Evolutionary conservation across 2,329 filamentous ascomycete species (phyloP), one percentile per base, ranked within the genome.

Genomic region (Xylaria sp.): DNA sequence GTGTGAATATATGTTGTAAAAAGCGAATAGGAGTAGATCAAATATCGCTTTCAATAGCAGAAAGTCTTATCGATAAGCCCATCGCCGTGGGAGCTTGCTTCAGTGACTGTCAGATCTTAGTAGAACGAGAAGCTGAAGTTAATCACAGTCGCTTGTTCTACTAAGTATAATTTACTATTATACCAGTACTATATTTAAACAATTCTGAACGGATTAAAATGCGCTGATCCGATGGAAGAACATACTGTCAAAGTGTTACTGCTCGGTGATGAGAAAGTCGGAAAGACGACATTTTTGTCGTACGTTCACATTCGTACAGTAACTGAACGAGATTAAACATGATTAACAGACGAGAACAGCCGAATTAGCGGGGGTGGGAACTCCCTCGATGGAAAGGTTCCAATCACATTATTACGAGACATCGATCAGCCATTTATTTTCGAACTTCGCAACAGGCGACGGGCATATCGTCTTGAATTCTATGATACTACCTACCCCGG

Each of bases 211-310:
- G 13, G 9, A 64, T 3, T 9, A 37, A 5, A 32, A 54, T 68
- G 53, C 32, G 0, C 29, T 61, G 9, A 61, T 50, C 23, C 72
- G 60, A 86, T 87, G 84, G 85, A 88, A 60, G 73, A 81, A 44
- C 78, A 84, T 63, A 81, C 81, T 58, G 80, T 88, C 73, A 86
- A 81, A n/a, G 80, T 90, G 16, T 77, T 90, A 32, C 77, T 90
- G 23, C 79, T 90, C n/a, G 88, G 88, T 37, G 87, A 90, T 77
- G 83, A 85, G 68, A 82, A 82, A 74, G 87, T 87, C 70, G 88
- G 88, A 63, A 90, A 90, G 78, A 87, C 87, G 25, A 88, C 85
- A 0, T 89, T 90, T 76, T 76, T 90, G 74, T 88, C 87, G 88
- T 90, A 75, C 71, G 87, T 70, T 5, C 27, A 50, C 2, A 62